phyloP scores from a whole-genome alignment of 768 basidiomycete genomes.

The Phylloporus arenicola region DNA sequence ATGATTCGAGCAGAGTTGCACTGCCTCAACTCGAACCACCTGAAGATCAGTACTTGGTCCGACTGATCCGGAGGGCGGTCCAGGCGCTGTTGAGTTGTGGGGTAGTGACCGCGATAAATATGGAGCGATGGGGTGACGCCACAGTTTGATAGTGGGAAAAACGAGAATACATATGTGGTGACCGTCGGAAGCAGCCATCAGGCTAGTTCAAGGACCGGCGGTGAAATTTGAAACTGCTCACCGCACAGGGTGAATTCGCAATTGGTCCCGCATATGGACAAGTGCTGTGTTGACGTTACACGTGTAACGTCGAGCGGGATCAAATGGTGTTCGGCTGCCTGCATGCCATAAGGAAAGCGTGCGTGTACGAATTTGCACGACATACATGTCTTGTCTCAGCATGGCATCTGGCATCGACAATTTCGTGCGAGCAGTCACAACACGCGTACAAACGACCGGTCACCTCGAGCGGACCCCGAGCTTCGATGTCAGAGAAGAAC shows the following conservation, averaged over 20 bases:
- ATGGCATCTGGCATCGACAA: not conserved
- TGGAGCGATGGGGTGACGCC: conserved; percentile 8
- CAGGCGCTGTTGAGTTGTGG: conserved; percentile 1
- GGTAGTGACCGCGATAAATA: conserved; percentile 4
- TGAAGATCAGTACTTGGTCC: not conserved
- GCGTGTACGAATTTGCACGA: not conserved
- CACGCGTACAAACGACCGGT: not conserved
- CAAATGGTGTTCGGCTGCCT: not conserved
- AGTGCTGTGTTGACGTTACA: conserved; percentile 20
- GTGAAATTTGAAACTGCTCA: not conserved
- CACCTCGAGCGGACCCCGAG: not conserved
- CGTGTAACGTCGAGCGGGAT: conserved; percentile 25
- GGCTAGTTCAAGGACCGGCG: not conserved
- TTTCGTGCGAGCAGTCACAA: not conserved
- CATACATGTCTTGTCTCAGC: conserved; percentile 8
- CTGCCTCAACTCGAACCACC: not conserved
- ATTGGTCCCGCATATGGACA: not conserved
- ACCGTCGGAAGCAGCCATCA: not conserved
- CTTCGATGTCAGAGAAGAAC: not conserved
- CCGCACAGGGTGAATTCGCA: not conserved
- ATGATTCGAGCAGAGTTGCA: not conserved
- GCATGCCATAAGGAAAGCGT: not conserved
- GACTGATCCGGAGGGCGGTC: not conserved
- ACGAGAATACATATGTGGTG: not conserved
- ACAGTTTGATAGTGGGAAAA: conserved; percentile 7